Evolutionary conservation across 1,284 basidiomycete species (phyloP).

Genomic region (Taiwanofungus camphoratus): DNA sequence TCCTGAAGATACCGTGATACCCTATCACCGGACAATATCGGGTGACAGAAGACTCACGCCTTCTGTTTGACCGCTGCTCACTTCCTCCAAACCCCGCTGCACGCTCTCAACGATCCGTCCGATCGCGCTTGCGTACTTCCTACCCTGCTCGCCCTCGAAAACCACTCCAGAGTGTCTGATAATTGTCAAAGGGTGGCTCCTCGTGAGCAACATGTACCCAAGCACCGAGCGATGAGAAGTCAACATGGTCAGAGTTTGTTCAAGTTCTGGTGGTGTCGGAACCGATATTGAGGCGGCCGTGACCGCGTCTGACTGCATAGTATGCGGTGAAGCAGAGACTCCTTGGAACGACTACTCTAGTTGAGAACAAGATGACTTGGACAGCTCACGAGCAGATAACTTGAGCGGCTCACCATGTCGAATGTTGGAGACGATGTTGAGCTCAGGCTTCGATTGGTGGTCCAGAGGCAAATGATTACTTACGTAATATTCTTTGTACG

Average conservation of each 20-base stretch:
- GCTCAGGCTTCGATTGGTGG: not conserved
- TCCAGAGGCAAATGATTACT: not conserved
- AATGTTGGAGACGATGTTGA: not conserved
- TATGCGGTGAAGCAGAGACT: not conserved
- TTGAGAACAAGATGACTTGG: not conserved
- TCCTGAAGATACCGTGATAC: slow-evolving; percentile 46
- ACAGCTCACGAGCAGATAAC: not conserved
- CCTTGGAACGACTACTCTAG: slow-evolving; percentile 8
- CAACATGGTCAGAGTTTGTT: slow-evolving; percentile 71
- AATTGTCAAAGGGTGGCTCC: slow-evolving; percentile 60
- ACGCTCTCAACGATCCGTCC: slow-evolving; percentile 75
- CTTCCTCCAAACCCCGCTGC: slow-evolving; percentile 65
- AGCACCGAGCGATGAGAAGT: slow-evolving; percentile 81
- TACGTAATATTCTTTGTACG: no score
- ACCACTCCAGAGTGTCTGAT: slow-evolving; percentile 80
- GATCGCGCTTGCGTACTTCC: slow-evolving; percentile 75
- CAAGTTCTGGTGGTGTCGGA: slow-evolving; percentile 61
- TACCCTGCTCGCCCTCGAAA: slow-evolving; percentile 84
- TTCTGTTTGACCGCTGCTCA: slow-evolving; percentile 52
- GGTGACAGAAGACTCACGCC: slow-evolving; percentile 34
- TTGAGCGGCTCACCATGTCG: not conserved
- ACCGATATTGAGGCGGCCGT: slow-evolving; percentile 3
- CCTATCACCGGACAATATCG: not conserved
- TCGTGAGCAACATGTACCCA: slow-evolving; percentile 80
- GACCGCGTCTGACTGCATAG: not conserved